These are phyloP conservation scores for Drosera capensis DNA, from an alignment of 148 eudicot species.

Conservation along the genomic window DNA sequence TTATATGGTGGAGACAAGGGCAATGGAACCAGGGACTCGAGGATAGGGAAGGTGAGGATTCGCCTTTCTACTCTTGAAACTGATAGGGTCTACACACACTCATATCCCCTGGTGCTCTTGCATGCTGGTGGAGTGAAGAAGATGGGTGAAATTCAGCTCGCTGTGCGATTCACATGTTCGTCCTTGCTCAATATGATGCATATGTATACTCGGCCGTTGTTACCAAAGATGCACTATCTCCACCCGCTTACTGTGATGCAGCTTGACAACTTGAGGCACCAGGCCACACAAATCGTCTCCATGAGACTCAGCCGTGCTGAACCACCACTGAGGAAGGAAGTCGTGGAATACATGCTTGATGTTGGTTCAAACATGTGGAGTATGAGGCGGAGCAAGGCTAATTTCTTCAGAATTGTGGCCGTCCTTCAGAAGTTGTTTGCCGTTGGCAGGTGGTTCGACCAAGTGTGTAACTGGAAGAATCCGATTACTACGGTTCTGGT, in stretches of 20 bases:
- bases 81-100: conserved; percentile 45
- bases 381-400: conserved; percentile 57
- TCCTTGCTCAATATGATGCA: conserved; percentile 56
- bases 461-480: conserved; percentile 48
- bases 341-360: conserved; percentile 48
- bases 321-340: conserved; percentile 50
- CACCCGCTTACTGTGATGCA: conserved; percentile 41
- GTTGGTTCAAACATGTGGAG: conserved; percentile 60
- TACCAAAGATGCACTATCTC: conserved; percentile 47
- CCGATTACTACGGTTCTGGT: conserved; percentile 47
- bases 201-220: conserved; percentile 37
- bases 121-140: conserved; percentile 42
- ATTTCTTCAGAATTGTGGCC: conserved; percentile 45
- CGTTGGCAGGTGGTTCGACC: conserved; percentile 51
- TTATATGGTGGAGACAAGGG: conserved; percentile 41
- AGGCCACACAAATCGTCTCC: conserved; percentile 49
- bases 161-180: conserved; percentile 47
- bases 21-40: conserved; percentile 24
- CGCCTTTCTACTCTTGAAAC: conserved; percentile 55
- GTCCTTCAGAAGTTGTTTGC: conserved; percentile 32
- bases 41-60: conserved; percentile 49
- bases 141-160: conserved; percentile 52
- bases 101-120: conserved; percentile 41
- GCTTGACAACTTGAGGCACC: too few species aligned
- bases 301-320: conserved; percentile 50